Percentiles rank a stretch among this genome's conserved stretches.
Evolutionary conservation across 2,329 filamentous ascomycete genomes (phyloP).

Genomic region (Arthrobotrys pseudoclavata): DNA sequence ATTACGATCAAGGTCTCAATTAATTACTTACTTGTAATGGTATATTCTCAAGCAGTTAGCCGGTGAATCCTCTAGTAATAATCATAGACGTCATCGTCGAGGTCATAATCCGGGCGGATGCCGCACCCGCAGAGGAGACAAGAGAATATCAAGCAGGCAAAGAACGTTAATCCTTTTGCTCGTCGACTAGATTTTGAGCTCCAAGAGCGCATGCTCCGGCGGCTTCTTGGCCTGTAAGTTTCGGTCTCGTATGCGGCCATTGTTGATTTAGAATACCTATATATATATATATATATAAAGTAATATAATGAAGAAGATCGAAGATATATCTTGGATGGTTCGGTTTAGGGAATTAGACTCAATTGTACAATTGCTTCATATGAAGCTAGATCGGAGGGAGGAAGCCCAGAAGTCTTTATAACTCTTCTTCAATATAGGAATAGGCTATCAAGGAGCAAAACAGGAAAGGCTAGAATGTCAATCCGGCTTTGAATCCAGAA

Average conservation of each 20-base stretch:
- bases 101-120: slow-evolving; percentile 42
- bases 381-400: not conserved
- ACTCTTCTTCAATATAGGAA: not conserved
- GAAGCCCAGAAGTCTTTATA: slow-evolving; percentile 14
- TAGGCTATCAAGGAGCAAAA: not conserved
- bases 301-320: too few species aligned
- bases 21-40: too few species aligned
- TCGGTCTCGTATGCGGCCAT: slow-evolving; percentile 27
- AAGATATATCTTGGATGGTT: too few species aligned
- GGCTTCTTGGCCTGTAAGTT: slow-evolving; percentile 30
- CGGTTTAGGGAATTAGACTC: not conserved
- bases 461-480: slow-evolving; percentile 10
- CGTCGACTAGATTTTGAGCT: slow-evolving; percentile 38
- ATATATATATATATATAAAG: not conserved
- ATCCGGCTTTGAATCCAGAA: not conserved
- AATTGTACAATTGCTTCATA: not conserved
- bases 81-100: slow-evolving; percentile 46
- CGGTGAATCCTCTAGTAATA: slow-evolving; percentile 30
- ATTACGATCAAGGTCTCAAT: not conserved
- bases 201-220: slow-evolving; percentile 39
- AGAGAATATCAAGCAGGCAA: slow-evolving; percentile 48
- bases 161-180: slow-evolving; percentile 48
- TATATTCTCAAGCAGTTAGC: not conserved
- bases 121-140: slow-evolving; percentile 49
- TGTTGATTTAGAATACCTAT: too few species aligned